Base-by-base conservation (phyloP, 805 yeast species). In the Candida schatavii region DNA sequence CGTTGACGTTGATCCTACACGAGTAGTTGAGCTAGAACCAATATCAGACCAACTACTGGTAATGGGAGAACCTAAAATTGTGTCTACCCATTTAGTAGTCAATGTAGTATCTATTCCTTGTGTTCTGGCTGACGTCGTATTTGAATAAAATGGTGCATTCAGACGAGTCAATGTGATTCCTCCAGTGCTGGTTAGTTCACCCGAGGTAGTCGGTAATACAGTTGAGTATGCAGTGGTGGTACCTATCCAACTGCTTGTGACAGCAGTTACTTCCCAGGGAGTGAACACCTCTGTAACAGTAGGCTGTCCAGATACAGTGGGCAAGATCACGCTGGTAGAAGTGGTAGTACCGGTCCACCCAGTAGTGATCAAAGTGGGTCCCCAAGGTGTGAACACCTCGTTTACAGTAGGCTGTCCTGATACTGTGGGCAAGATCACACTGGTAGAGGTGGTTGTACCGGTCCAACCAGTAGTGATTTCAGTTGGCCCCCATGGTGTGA, bases 221-320 rank as follows among this genome's bases (percentile, higher is more conserved):
- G 39, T 35, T 5, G 39, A 7, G 9, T n/a, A 10, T 5, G 39
- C 7, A 19, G 39, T 35, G 30, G 13, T 10, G 14, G 29, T 21
- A 35, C 39, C 39, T n/a, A 30, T 35, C 39, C 39, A 35, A 5
- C 23, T 19, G 17, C 30, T 6, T 7, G 39, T 35, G 18, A 35
- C 11, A 15, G 19, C 26, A 20, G 39, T 22, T 22, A 20, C 30
- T 9, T 9, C 10, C n/a, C 29, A 10, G n/a, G 39, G 39, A 35
- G 29, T 21, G 13, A 20, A 9, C 5, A 35, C 30, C 31, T 20
- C 31, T 11, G 26, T 31, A 27, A 20, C 26, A 27, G 30, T 13
- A 13, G 39, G 13, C 11, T 13, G n/a, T n/a, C 29, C 39, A 21
- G 29, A 17, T 10, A 19, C 29, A 14, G 39, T n/a, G 11, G 37